phyloP scores from a whole-genome alignment of 1,284 basidiomycete species.

The Lentinula novae-zelandiae region DNA sequence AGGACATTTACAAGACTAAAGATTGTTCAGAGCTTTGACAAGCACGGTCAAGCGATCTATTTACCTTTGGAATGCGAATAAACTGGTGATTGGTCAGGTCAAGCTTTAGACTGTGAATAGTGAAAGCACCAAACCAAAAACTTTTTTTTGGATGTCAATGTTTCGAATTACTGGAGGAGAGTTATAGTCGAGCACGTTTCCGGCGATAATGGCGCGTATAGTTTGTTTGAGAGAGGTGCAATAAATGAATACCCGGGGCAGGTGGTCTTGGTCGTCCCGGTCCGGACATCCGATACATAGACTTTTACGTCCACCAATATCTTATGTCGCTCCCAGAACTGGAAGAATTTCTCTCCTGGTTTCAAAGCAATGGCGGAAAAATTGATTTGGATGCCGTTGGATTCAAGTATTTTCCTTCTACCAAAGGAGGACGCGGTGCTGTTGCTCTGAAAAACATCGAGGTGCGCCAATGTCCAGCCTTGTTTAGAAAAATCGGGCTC shows the following conservation, averaged over 20 bases:
- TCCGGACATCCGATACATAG: background rate
- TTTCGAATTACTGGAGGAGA: background rate
- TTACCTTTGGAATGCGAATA: background rate
- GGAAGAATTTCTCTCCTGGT: conserved; percentile 37
- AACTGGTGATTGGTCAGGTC: background rate
- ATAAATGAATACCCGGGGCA: background rate
- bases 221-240: background rate
- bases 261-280: background rate
- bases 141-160: background rate
- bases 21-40: background rate
- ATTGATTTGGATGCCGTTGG: conserved; percentile 42
- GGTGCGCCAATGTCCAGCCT: background rate
- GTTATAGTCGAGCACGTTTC: background rate
- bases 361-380: conserved; percentile 35
- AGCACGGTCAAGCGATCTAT: background rate
- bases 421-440: conserved; percentile 64
- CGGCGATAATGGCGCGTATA: background rate
- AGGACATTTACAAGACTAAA: background rate
- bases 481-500: background rate
- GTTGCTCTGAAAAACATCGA: conserved; percentile 65
- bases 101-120: background rate
- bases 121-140: background rate
- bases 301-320: background rate
- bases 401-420: conserved; percentile 47
- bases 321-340: conserved; percentile 17